A percentile compares a stretch with the other conserved stretches of the same genome.
Conservation (phyloP, 2,329 filamentous ascomycete species). For the Arthroderma uncinatum region DNA sequence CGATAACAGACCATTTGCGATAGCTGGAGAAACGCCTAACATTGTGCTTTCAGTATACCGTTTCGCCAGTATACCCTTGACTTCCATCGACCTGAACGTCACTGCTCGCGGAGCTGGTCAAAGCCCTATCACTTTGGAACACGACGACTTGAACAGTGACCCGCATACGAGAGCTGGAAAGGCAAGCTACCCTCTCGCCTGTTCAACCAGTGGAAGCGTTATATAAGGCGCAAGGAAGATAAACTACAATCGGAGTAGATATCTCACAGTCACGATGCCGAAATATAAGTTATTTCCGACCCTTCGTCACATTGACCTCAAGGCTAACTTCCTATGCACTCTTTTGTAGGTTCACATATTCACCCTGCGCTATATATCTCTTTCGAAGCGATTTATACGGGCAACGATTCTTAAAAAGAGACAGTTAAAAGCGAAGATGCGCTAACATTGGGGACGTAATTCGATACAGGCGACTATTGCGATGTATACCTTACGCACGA, state of each 20-base stretch:
- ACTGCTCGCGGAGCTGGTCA: no score
- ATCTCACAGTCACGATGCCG: slow-evolving; percentile 47
- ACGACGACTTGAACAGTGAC: neutral
- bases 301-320: slow-evolving; percentile 3
- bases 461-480: slow-evolving; percentile 69
- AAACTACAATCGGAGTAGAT: neutral
- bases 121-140: neutral
- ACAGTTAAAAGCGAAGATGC: neutral
- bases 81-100: no score
- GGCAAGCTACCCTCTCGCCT: neutral
- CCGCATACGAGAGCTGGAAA: neutral
- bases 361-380: slow-evolving; percentile 9
- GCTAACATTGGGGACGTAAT: slow-evolving; percentile 7
- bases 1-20: neutral
- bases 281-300: slow-evolving; percentile 57
- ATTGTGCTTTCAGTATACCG: neutral
- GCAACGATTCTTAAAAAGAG: neutral
- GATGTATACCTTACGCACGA: slow-evolving; percentile 99
- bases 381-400: neutral
- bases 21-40: neutral
- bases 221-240: neutral
- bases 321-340: slow-evolving; percentile 44
- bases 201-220: no score
- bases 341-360: slow-evolving; percentile 49
- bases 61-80: no score